A percentile compares a stretch with the other conserved stretches of the same genome.
Conservation (phyloP, 768 basidiomycete genomes). For the Gloeopeniophorella convolvens region DNA sequence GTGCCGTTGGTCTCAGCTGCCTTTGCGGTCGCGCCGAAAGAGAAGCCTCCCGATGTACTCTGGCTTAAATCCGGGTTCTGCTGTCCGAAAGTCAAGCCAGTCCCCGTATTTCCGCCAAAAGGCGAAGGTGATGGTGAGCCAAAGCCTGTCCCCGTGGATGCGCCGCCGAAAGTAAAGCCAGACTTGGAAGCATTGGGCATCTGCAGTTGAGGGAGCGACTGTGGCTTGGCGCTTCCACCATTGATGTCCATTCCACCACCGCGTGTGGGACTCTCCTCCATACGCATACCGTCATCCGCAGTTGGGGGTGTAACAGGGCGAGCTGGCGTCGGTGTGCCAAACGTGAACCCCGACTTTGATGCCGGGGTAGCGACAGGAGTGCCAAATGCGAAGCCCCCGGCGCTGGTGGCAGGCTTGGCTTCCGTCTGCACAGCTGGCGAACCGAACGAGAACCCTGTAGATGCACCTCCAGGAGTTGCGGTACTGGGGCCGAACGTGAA, state of each 20-base stretch:
- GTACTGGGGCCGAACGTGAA: conserved; percentile 15
- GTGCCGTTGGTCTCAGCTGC: conserved; percentile 30
- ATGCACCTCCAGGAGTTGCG: conserved; percentile 4
- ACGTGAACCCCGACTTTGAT: conserved; percentile 44
- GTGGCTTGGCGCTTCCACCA: conserved; percentile 22
- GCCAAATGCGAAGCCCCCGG: conserved; percentile 42
- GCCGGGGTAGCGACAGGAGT: conserved; percentile 24
- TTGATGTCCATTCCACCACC: conserved; percentile 38
- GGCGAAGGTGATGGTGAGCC: conserved; percentile 11
- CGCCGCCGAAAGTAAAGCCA: conserved; percentile 10
- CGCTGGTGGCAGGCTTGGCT: not conserved
- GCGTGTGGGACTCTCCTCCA: conserved; percentile 75
- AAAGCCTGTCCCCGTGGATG: conserved; percentile 7
- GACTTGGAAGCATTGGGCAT: conserved; percentile 12
- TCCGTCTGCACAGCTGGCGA: conserved; percentile 23
- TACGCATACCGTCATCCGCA: conserved; percentile 59
- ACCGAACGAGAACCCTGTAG: conserved; percentile 10
- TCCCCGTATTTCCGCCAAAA: conserved; percentile 15
- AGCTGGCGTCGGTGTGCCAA: conserved; percentile 38
- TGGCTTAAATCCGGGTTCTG: conserved; percentile 24
- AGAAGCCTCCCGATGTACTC: conserved; percentile 36
- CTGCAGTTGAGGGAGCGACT: conserved; percentile 16
- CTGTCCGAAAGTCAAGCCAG: conserved; percentile 38
- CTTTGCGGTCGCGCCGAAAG: conserved; percentile 37
- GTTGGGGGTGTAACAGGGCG: conserved; percentile 64